Evolutionary conservation across 2,329 filamentous ascomycete species (phyloP).

Genomic region (Xylaria sp.): DNA sequence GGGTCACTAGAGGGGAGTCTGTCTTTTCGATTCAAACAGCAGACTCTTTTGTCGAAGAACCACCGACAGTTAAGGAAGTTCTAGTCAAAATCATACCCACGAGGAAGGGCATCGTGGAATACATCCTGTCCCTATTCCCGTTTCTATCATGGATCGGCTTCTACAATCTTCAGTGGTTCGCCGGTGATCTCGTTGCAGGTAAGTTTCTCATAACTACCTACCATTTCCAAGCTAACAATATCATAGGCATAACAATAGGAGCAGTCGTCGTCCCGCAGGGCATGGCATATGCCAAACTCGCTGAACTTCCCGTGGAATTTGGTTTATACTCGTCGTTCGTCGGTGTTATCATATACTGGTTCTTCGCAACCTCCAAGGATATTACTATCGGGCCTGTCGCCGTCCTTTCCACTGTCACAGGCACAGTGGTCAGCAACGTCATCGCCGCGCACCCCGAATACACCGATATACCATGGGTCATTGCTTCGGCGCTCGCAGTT

Average conservation of each 20-base stretch:
- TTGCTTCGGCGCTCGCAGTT: conserved; percentile 83
- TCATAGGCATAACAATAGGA: conserved; percentile 64
- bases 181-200: conserved; percentile 91
- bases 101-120: conserved; percentile 64
- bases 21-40: conserved; percentile 77
- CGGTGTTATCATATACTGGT: conserved; percentile 95
- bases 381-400: conserved; percentile 98
- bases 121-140: conserved; percentile 81
- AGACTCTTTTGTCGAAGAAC: conserved; percentile 84
- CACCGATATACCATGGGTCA: conserved; percentile 64
- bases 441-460: conserved; percentile 64
- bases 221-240: conserved; percentile 39
- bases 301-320: conserved; percentile 81
- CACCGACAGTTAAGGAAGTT: conserved; percentile 81
- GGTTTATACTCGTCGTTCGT: conserved; percentile 97
- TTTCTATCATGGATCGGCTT: conserved; percentile 88
- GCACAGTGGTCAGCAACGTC: conserved; percentile 79
- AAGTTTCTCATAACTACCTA: conserved; percentile 47
- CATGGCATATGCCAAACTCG: conserved; percentile 93
- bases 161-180: conserved; percentile 91
- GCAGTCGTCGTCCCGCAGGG: conserved; percentile 88
- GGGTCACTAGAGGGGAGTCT: conserved; percentile 81
- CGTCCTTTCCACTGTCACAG: conserved; percentile 91
- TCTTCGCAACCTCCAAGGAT: conserved; percentile 98
- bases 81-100: conserved; percentile 72